Evolutionary conservation across 176 grass and related monocot species (phyloP).

Genomic region (Aegilops umbellulata): DNA sequence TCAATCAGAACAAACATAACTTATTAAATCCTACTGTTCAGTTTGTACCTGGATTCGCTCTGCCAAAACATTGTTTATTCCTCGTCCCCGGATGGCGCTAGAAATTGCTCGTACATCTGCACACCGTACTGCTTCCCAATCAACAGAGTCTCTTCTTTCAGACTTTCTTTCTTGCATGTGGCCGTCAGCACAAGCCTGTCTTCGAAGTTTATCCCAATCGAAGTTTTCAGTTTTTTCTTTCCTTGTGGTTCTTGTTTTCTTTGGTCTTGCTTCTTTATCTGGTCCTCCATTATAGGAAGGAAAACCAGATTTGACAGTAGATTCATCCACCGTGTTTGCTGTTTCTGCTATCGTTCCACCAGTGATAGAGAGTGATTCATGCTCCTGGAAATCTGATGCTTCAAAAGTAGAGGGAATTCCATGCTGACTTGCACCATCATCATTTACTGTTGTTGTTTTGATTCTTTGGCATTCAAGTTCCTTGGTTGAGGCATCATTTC

Average conservation of each 20-base stretch:
- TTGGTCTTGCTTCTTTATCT: conserved; percentile 34
- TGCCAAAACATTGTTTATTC: conserved; percentile 89
- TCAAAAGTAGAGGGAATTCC: conserved; percentile 38
- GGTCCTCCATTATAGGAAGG: conserved; percentile 28
- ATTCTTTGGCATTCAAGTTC: conserved; percentile 30
- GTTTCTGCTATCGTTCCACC: conserved; percentile 15
- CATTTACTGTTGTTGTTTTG: conserved; percentile 10
- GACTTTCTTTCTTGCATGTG: conserved; percentile 49
- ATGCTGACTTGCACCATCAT: conserved; percentile 12
- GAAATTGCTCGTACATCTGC: conserved; percentile 65
- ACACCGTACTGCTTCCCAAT: conserved; percentile 82
- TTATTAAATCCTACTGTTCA: conserved; percentile 7
- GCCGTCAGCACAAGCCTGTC: conserved; percentile 5
- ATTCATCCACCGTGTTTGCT: conserved; percentile 21
- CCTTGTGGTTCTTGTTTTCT: conserved; percentile 36
- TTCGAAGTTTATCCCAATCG: conserved; percentile 84
- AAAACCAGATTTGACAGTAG: conserved; percentile 33
- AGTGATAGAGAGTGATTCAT: conserved; percentile 27
- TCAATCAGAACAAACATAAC: conserved; percentile 13
- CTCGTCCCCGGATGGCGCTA: conserved; percentile 70
- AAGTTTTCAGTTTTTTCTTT: conserved; percentile 45
- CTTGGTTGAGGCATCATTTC: conserved; percentile 18
- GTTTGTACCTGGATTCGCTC: conserved; percentile 73
- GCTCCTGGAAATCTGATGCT: conserved; percentile 23
- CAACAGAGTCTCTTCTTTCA: conserved; percentile 64